phyloP scores from a whole-genome alignment of 148 eudicot genomes.

The Vaccinium myrtillus region DNA sequence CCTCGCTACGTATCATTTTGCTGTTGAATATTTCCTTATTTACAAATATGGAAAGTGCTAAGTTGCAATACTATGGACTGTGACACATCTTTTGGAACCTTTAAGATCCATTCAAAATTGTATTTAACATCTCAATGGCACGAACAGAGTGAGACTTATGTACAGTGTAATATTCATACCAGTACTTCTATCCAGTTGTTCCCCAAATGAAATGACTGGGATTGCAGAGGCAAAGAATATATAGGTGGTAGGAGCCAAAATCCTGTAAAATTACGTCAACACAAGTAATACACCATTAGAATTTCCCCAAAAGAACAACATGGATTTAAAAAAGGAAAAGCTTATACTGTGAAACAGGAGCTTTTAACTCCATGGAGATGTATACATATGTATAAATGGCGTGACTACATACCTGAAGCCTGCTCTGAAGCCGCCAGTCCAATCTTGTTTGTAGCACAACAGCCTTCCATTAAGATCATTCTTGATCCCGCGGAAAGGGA shows the following conservation, averaged over 20 bases:
- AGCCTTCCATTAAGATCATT: constrained; percentile 88
- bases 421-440: constrained; percentile 91
- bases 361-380: constrained; percentile 4
- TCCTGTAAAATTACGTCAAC: constrained; percentile 37
- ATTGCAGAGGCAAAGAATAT: constrained; percentile 98
- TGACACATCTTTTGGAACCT: not conserved
- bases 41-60: not conserved
- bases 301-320: constrained; percentile 37
- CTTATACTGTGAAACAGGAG: not conserved
- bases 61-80: not conserved
- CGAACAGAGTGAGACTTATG: not conserved
- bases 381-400: constrained; percentile 44
- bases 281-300: constrained; percentile 38
- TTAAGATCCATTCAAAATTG: not conserved
- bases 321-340: not conserved
- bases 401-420: constrained; percentile 70
- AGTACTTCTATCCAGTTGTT: constrained; percentile 88
- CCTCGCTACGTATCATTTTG: not conserved
- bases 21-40: not conserved
- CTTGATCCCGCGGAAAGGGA: constrained; percentile 91
- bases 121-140: not conserved
- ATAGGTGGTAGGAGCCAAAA: constrained; percentile 95
- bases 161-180: constrained; percentile 9
- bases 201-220: constrained; percentile 98
- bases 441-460: constrained; percentile 92